Conservation (phyloP, 805 yeast species). For the Yarrowia keelungensis region DNA sequence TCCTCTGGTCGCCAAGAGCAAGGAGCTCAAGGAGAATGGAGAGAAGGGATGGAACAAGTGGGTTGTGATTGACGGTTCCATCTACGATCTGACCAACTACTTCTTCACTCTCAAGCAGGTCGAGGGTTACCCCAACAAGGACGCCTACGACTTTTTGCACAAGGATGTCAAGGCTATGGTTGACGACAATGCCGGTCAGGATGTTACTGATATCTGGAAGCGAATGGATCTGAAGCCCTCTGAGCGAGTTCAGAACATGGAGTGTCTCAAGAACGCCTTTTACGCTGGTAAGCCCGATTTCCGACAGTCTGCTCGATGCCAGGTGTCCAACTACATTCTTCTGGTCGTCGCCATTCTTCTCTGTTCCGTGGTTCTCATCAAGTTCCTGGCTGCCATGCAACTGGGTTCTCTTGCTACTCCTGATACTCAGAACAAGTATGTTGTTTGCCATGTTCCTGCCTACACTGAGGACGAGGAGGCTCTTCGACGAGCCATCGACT, state of each 20-base stretch:
- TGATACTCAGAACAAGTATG: slow-evolving; percentile 52
- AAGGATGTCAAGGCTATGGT: slow-evolving; percentile 47
- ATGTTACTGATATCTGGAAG: slow-evolving; percentile 47
- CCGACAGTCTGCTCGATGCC: slow-evolving; percentile 51
- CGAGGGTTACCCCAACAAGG: slow-evolving; percentile 43
- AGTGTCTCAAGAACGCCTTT: slow-evolving; percentile 53
- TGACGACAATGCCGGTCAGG: slow-evolving; percentile 50
- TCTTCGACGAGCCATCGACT: slow-evolving; percentile 63
- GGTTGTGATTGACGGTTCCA: slow-evolving; percentile 48
- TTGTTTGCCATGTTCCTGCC: slow-evolving; percentile 60
- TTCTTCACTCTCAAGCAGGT: slow-evolving; percentile 52
- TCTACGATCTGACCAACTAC: slow-evolving; percentile 51
- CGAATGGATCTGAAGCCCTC: slow-evolving; percentile 45
- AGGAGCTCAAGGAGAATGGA: slow-evolving; percentile 45
- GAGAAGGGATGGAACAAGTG: slow-evolving; percentile 46
- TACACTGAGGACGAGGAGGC: slow-evolving; percentile 67
- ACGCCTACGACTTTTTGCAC: slow-evolving; percentile 49
- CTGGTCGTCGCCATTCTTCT: slow-evolving; percentile 52
- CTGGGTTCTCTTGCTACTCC: slow-evolving; percentile 50
- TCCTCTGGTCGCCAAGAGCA: slow-evolving; percentile 51
- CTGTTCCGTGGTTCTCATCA: slow-evolving; percentile 50
- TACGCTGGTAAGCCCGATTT: slow-evolving; percentile 53
- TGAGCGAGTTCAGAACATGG: slow-evolving; percentile 45
- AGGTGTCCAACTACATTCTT: slow-evolving; percentile 54
- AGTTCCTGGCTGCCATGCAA: slow-evolving; percentile 54